These are phyloP conservation scores for Boletus pseudopeckii DNA, from an alignment of 768 basidiomycete genomes.

Conservation along the genomic window DNA sequence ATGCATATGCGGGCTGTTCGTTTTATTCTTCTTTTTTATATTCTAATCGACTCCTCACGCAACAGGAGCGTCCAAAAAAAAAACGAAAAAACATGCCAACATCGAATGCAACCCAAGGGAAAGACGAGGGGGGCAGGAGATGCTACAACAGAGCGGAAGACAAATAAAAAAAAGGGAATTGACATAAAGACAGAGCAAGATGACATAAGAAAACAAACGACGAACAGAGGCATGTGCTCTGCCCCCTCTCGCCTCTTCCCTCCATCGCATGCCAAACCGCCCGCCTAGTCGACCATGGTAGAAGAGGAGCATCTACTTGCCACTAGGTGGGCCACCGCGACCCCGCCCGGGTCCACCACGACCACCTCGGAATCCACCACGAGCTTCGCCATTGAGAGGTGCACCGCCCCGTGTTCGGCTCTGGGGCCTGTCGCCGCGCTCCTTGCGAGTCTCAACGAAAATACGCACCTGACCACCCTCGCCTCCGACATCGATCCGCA, in stretches of 20 bases:
- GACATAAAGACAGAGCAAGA: constrained; percentile 11
- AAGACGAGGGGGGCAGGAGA: constrained; percentile 3
- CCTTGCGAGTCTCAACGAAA: constrained; percentile 85
- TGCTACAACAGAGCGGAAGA: constrained; percentile 13
- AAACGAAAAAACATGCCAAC: constrained; percentile 6
- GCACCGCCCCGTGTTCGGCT: constrained; percentile 60
- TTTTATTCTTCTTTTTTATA: constrained; percentile 2
- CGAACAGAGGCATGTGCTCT: constrained; percentile 9
- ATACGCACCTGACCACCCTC: constrained; percentile 54
- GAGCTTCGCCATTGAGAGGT: constrained; percentile 46
- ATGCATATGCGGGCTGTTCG: background rate
- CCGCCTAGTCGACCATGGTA: background rate
- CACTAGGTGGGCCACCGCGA: constrained; percentile 33
- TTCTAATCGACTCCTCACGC: constrained; percentile 26
- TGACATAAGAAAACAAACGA: constrained; percentile 12
- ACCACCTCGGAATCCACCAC: constrained; percentile 47
- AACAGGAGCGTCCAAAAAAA: constrained; percentile 16
- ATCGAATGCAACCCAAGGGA: constrained; percentile 12
- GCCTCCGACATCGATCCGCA: constrained; percentile 68
- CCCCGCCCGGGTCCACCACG: constrained; percentile 45
- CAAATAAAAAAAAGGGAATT: background rate
- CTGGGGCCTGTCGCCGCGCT: constrained; percentile 77
- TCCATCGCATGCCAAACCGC: background rate
- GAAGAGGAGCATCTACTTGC: constrained; percentile 17
- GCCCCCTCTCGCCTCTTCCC: background rate